Evolutionary conservation across 805 yeast species (phyloP), one percentile per base, ranked within the genome.

Genomic region (Tetrapisispora namnaoensis): DNA sequence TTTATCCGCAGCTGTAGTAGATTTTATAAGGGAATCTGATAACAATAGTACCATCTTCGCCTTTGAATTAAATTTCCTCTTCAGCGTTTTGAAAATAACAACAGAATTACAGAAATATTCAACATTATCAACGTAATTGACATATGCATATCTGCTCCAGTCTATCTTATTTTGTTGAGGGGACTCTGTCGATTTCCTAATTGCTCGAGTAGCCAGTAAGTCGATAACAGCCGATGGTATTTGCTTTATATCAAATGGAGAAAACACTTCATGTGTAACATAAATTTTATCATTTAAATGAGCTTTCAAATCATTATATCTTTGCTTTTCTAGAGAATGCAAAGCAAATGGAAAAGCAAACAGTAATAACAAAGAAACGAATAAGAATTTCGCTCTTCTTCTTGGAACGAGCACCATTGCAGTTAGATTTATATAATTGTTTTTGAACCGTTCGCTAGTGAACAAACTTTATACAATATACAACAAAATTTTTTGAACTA

Each of bases 71-170:
- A 43, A 56, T 40, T 65, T 59, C n/a, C 28, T 42, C 16, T 65
- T 59, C 44, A 82, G 57, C 27, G 65, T 66, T 2, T 67, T 59
- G 39, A 76, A 70, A 51, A 78, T 75, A 55, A 79, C 66, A 39
- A 80, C 54, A 3, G 81, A 75, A 43, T 77, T 70, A 51, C 80
- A 75, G 47, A 80, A 60, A 53, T 80, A 78, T 21, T 70, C 66
- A 10, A 67, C 52, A 47, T 72, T 67, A 0, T 83, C 77, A 9
- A 81, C 82, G 59, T 79, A 79, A 47, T 76, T 76, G 1, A 78
- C 75, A 57, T 80, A 80, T 0, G 82, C 83, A 37, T 59, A 66
- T 42, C 64, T 64, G 2, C 59, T 43, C 77, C 77, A 73, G 38
- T 68, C 58, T 2, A 70, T 59, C 0, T 37, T 35, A 2, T 53